Conservation (phyloP, 1,284 basidiomycete species). For the Cutaneotrichosporon mucoides region DNA sequence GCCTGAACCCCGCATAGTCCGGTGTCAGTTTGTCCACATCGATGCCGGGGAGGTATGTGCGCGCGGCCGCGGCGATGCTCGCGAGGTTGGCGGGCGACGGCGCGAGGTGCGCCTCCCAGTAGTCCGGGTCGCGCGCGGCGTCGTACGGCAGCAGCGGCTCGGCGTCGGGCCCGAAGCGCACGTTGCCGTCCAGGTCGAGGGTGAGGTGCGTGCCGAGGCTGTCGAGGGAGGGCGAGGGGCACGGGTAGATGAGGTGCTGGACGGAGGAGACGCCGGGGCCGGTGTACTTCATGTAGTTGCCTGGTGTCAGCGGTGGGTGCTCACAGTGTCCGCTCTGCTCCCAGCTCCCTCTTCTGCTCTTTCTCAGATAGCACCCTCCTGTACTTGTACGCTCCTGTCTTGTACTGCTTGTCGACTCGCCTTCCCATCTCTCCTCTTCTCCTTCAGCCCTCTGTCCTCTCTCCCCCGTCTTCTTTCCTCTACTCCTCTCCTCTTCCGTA, state of each 20-base stretch:
- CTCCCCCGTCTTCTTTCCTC: neutral
- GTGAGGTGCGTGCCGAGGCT: constrained; percentile 88
- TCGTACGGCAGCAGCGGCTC: constrained; percentile 67
- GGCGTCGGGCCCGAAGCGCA: constrained; percentile 90
- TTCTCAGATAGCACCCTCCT: too few relatives aligned
- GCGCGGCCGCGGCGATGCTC: constrained; percentile 61
- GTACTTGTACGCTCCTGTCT: too few relatives aligned
- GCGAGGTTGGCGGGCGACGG: constrained; percentile 62
- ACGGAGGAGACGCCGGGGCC: constrained; percentile 67
- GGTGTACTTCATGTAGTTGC: constrained; percentile 81
- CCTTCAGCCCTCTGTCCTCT: neutral
- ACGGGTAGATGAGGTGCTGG: constrained; percentile 80
- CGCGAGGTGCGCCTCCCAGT: constrained; percentile 68
- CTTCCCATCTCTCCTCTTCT: neutral
- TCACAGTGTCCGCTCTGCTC: too few relatives aligned
- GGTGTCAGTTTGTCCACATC: constrained; percentile 63
- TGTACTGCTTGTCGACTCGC: too few relatives aligned
- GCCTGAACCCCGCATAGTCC: constrained; percentile 88
- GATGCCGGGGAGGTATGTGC: constrained; percentile 68
- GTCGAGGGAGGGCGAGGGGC: constrained; percentile 60
- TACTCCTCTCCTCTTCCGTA: too few relatives aligned
- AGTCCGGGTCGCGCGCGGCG: constrained; percentile 59
- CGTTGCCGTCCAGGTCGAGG: constrained; percentile 77
- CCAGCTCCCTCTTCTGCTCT: too few relatives aligned
- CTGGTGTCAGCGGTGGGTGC: constrained; percentile 23